A percentile compares a stretch with the other conserved stretches of the same genome.
These are phyloP conservation scores for Cydonia oblonga DNA, from an alignment of 331 rosid species.

Conservation along the genomic window DNA sequence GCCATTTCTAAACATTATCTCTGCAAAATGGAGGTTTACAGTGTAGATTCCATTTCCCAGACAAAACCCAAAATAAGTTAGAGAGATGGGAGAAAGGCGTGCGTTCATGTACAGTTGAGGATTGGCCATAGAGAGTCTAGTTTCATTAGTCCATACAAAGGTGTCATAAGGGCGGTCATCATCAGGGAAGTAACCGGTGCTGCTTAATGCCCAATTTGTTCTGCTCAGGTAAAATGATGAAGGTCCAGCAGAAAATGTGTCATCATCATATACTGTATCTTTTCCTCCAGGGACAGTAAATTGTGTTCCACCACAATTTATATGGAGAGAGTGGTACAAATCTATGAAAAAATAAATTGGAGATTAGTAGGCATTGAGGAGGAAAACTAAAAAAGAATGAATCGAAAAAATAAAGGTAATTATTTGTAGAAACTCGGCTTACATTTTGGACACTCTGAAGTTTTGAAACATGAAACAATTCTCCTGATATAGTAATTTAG, in stretches of 20 bases:
- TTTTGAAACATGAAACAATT: too few relatives aligned
- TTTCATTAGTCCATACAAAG: constrained; percentile 18
- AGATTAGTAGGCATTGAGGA: neutral
- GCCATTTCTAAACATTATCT: constrained; percentile 3
- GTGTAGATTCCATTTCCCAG: too few relatives aligned
- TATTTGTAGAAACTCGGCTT: neutral
- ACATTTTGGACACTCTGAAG: too few relatives aligned
- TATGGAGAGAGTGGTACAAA: constrained; percentile 17
- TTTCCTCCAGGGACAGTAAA: neutral
- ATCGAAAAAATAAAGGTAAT: neutral
- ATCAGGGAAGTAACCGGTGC: constrained; percentile 53
- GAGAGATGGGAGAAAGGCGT: constrained; percentile 45
- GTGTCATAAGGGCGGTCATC: neutral
- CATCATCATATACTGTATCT: constrained; percentile 10
- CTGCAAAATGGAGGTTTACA: too few relatives aligned
- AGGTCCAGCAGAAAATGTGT: constrained; percentile 20
- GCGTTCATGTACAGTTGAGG: constrained; percentile 43
- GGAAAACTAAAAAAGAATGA: neutral
- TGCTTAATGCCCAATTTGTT: constrained; percentile 56
- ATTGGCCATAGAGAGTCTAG: constrained; percentile 32
- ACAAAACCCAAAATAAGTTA: neutral
- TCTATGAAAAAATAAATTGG: neutral
- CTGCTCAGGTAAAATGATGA: constrained; percentile 8
- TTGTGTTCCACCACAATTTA: constrained; percentile 63
- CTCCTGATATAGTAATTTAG: too few relatives aligned